Evolutionary conservation across 352 stramenopile genomes (phyloP).

Genomic region (Globisporangium viniferum): DNA sequence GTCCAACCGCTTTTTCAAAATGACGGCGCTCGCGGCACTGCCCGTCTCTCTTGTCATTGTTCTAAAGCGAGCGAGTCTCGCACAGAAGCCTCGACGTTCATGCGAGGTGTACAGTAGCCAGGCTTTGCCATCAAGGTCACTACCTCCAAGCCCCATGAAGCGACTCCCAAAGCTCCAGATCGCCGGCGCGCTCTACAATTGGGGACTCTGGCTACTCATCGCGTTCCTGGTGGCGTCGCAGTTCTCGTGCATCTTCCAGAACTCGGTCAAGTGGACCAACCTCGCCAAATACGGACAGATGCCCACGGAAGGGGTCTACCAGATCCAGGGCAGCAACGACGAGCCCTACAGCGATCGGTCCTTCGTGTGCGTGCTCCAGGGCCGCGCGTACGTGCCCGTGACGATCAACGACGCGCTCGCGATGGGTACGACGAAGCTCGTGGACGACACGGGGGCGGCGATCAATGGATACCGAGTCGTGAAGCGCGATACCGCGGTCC

Average conservation of each 20-base stretch:
- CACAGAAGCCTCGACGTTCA: no score
- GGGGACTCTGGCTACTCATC: neutral
- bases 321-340: neutral
- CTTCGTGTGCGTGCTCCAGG: neutral
- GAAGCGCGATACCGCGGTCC: neutral
- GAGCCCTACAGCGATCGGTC: neutral
- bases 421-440: neutral
- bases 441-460: neutral
- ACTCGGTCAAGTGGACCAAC: neutral
- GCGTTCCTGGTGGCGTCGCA: neutral
- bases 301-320: neutral
- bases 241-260: neutral
- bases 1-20: no score
- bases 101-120: no score
- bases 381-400: neutral
- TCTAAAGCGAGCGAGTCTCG: no score
- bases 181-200: neutral
- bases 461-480: neutral
- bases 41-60: no score
- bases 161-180: neutral
- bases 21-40: no score
- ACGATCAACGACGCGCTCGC: neutral
- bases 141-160: neutral
- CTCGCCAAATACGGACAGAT: neutral
- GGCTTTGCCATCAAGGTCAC: neutral